Conservation (phyloP, 306 rosid genomes). For the Prunus armeniaca region DNA sequence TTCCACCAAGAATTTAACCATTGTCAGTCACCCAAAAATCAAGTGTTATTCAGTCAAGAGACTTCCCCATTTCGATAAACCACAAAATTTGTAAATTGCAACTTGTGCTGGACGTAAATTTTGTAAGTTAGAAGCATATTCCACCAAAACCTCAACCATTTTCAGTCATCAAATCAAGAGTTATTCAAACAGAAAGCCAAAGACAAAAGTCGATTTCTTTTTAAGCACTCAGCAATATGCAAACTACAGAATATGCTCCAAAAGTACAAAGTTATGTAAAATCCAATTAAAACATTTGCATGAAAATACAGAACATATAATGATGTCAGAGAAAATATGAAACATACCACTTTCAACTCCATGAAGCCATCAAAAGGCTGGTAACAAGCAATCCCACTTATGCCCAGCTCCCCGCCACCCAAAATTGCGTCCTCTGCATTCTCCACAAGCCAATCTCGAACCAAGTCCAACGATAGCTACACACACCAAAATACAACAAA, state of each 20-base stretch:
- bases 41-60: neutral
- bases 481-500: conserved; percentile 10
- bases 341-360: conserved; percentile 50
- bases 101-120: neutral
- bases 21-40: neutral
- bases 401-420: conserved; percentile 36
- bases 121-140: neutral
- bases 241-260: neutral
- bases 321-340: neutral
- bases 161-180: neutral
- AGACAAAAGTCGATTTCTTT: neutral
- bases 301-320: neutral
- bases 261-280: neutral
- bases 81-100: neutral
- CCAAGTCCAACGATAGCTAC: conserved; percentile 64
- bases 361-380: conserved; percentile 49
- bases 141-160: neutral
- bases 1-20: neutral
- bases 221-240: neutral
- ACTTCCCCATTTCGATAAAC: neutral
- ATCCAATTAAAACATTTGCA: neutral
- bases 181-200: neutral
- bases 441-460: conserved; percentile 60
- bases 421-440: conserved; percentile 47
- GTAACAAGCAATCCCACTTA: conserved; percentile 39